Base-by-base conservation (phyloP, 306 rosid genomes). In the Acacia crassicarpa region DNA sequence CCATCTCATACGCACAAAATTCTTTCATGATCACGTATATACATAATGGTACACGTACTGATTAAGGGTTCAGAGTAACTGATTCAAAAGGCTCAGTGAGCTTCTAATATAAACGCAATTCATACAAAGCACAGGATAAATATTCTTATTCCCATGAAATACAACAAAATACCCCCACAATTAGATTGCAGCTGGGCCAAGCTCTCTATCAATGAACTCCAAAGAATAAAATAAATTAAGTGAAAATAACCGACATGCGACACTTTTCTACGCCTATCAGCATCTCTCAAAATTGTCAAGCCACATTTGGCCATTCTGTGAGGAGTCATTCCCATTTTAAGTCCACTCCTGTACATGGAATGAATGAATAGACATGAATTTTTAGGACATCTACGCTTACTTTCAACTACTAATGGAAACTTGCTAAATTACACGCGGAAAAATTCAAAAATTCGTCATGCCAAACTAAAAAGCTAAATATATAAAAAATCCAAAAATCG, bases 221-320 rank as follows among this genome's bases (percentile, higher is more conserved):
- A 78, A 79, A 85, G 85, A 80, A 84, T 77, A 68, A 59, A 80
- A 74, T 48, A 77, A 41, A 77, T 76, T 54, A 56, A 75, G 5
- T 32, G 4, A 80, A 66, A 68, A 81, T 14, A 44, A 45, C 84
- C 79, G 85, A 76, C 87, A 78, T 63, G 85, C 86, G 56, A 74
- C 73, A 79, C 70, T 82, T 82, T 78, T 58, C 83, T 79, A 74
- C 19, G 59, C 61, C 67, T 84, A 83, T 84, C 84, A 86, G 86
- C 74, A 83, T 65, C 86, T 80, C 84, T 83, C 90, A 86, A 86
- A 89, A 89, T 86, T 86, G 88, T 83, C 77, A 74, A 85, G 90
- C 90, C 90, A 78, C 88, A 72, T 75, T 41, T 33, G 79, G 84
- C 79, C 84, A 75, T 69, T 59, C 82, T 82, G 77, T 67, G 43